These are phyloP conservation scores for Fusarium sp. DNA, from an alignment of 2,329 filamentous ascomycete genomes.

Conservation along the genomic window DNA sequence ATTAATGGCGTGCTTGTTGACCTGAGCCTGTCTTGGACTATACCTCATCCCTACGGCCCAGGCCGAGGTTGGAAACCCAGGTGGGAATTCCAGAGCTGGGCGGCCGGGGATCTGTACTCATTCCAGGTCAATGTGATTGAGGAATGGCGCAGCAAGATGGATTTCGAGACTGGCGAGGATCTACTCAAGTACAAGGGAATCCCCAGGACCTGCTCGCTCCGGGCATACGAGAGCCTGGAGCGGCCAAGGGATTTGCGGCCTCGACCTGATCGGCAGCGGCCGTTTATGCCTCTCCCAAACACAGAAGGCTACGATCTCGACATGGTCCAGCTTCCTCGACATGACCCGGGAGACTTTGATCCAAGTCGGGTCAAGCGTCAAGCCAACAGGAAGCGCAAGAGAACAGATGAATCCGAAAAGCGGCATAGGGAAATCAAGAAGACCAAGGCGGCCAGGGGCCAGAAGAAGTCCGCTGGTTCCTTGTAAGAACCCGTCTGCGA, in stretches of 20 bases:
- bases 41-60: background rate
- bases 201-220: background rate
- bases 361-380: too few species aligned
- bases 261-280: background rate
- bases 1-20: background rate
- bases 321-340: background rate
- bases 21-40: background rate
- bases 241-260: background rate
- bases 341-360: background rate
- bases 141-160: background rate
- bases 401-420: too few species aligned
- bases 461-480: too few species aligned
- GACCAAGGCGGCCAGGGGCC: too few species aligned
- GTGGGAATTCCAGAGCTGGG: background rate
- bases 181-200: background rate
- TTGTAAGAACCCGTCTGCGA: too few species aligned
- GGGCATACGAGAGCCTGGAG: background rate
- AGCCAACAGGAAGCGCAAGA: background rate
- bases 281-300: background rate
- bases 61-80: background rate
- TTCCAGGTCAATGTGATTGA: background rate
- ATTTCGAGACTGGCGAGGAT: background rate
- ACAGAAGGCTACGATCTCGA: background rate
- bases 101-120: background rate
- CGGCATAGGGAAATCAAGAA: too few species aligned